Conservation (phyloP, 2,329 filamentous ascomycete genomes). For the Cladophialophora psammophila region DNA sequence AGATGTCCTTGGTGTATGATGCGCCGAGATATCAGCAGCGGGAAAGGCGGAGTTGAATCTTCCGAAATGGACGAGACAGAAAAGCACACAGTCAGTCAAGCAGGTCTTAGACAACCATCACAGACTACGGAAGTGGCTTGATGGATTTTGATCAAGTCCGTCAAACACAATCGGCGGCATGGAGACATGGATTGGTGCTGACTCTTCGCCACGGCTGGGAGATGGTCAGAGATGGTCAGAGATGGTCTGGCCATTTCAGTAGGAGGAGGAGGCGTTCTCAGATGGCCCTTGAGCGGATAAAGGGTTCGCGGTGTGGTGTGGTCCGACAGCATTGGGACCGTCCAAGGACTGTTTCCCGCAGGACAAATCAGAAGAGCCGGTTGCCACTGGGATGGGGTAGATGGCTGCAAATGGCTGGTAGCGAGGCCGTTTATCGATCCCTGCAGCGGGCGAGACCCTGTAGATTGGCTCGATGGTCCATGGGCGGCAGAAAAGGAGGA, state of each 20-base stretch:
- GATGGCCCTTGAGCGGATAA: not conserved
- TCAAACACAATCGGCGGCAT: not conserved
- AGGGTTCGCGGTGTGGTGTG: not conserved
- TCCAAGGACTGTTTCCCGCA: not conserved
- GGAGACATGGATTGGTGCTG: conserved; percentile 4
- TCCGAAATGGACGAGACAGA: not conserved
- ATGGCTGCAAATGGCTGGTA: not conserved
- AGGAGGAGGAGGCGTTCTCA: not conserved
- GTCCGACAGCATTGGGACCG: not conserved
- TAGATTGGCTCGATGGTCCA: conserved; percentile 12
- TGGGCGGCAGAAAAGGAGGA: too few relatives aligned
- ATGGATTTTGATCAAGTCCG: not conserved
- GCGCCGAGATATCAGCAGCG: conserved; percentile 2
- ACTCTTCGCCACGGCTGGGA: conserved; percentile 6
- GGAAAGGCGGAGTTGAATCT: conserved; percentile 12
- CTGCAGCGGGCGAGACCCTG: conserved; percentile 3
- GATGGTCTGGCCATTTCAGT: not conserved
- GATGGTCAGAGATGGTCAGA: not conserved
- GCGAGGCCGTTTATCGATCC: conserved; percentile 6
- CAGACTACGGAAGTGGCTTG: not conserved
- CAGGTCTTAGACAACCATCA: not conserved
- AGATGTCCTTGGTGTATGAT: not conserved
- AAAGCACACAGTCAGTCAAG: not conserved
- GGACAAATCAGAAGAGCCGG: not conserved
- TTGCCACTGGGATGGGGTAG: conserved; percentile 3